These are phyloP conservation scores for Thalassiosira allenii DNA, from an alignment of 352 stramenopile genomes.

Conservation along the genomic window DNA sequence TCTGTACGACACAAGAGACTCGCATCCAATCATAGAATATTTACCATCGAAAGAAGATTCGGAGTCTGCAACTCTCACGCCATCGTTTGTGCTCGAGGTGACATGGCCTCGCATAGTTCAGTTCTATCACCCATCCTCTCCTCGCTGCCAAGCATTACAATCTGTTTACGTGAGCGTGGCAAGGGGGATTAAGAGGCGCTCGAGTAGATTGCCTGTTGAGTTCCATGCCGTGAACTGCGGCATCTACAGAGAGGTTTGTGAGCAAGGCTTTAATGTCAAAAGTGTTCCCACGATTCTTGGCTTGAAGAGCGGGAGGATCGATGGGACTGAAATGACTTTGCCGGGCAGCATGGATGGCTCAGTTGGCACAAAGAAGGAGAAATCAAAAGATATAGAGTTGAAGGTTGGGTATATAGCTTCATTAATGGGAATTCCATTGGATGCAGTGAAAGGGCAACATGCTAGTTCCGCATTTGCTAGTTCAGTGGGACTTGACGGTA, in stretches of 20 bases:
- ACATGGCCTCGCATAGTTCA: slow-evolving; percentile 63
- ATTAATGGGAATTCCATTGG: slow-evolving; percentile 33
- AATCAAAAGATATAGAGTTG: slow-evolving; percentile 23
- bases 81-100: slow-evolving; percentile 66
- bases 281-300: slow-evolving; percentile 45
- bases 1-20: slow-evolving; percentile 45
- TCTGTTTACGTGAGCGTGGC: slow-evolving; percentile 51
- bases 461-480: slow-evolving; percentile 3
- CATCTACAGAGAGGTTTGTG: slow-evolving; percentile 49
- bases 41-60: slow-evolving; percentile 46
- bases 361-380: slow-evolving; percentile 15
- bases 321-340: slow-evolving; percentile 22
- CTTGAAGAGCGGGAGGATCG: slow-evolving; percentile 46
- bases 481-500: neutral
- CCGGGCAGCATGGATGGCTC: slow-evolving; percentile 17
- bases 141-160: slow-evolving; percentile 50
- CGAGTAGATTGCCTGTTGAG: slow-evolving; percentile 49
- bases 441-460: slow-evolving; percentile 27
- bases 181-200: slow-evolving; percentile 41
- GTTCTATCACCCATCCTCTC: slow-evolving; percentile 63
- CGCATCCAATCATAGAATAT: slow-evolving; percentile 53
- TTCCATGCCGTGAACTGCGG: slow-evolving; percentile 60
- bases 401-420: slow-evolving; percentile 43
- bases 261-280: slow-evolving; percentile 44
- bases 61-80: slow-evolving; percentile 39